Percentiles rank a stretch among this genome's conserved stretches.
Evolutionary conservation across 306 rosid genomes (phyloP).

Genomic region (Malus orientalis): DNA sequence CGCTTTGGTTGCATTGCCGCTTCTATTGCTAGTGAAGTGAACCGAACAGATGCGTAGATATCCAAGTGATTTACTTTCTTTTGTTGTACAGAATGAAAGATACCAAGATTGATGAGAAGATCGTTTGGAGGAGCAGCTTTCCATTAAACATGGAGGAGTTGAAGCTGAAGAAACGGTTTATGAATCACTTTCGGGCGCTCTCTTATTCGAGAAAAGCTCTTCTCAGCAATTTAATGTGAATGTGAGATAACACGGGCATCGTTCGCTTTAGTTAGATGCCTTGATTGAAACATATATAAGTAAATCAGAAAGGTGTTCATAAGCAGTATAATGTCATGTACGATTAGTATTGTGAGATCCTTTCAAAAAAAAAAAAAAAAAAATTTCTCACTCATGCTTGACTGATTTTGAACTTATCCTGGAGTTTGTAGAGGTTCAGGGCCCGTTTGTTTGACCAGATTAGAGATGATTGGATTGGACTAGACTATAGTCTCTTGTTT

Average conservation of each 20-base stretch:
- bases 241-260: not conserved
- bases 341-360: not conserved
- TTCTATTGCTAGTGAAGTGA: not conserved
- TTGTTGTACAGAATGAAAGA: not conserved
- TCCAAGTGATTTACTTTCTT: not conserved
- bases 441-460: too few relatives aligned
- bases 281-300: not conserved
- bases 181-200: not conserved
- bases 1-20: not conserved
- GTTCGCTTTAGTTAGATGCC: not conserved
- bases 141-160: not conserved
- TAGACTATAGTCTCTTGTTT: too few relatives aligned
- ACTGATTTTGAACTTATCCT: too few relatives aligned
- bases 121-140: not conserved
- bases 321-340: not conserved
- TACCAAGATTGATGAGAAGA: not conserved
- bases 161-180: not conserved
- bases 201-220: not conserved
- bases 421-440: constrained; percentile 16
- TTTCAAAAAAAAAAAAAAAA: not conserved
- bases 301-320: not conserved
- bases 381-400: too few relatives aligned
- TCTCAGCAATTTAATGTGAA: not conserved
- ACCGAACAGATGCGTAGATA: not conserved
- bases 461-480: too few relatives aligned